Conservation (phyloP, 192 early-diverging fungal species). For the Cladochytrium replicatum region DNA sequence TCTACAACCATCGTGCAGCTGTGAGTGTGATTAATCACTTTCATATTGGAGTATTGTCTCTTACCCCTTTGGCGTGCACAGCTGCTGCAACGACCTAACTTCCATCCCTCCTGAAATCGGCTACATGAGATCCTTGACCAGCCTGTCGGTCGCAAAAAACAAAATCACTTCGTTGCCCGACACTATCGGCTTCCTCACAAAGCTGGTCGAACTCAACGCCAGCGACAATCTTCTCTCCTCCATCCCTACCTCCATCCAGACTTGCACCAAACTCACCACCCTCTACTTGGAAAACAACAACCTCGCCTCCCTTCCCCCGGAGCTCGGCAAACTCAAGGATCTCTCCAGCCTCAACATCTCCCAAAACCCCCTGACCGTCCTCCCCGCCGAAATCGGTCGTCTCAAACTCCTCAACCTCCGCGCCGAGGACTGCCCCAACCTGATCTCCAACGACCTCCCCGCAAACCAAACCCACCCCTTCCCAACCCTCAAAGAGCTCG, state of each 20-base stretch:
- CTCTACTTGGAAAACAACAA: constrained; percentile 54
- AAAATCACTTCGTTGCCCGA: constrained; percentile 51
- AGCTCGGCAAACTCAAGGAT: constrained; percentile 49
- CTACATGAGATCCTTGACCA: constrained; percentile 54
- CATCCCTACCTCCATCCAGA: constrained; percentile 54
- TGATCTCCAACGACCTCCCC: constrained; percentile 12
- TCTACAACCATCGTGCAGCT: constrained; percentile 57
- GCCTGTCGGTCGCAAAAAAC: constrained; percentile 58
- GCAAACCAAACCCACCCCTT: constrained; percentile 30
- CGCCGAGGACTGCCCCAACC: constrained; percentile 40
- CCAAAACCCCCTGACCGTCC: constrained; percentile 48
- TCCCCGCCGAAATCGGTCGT: constrained; percentile 64
- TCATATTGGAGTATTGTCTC: constrained; percentile 11
- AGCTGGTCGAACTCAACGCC: constrained; percentile 56
- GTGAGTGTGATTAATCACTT: constrained; percentile 37
- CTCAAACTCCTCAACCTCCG: constrained; percentile 55
- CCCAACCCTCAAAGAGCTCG: constrained; percentile 67
- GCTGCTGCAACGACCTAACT: constrained; percentile 66
- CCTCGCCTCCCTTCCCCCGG: constrained; percentile 46
- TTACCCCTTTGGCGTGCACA: constrained; percentile 14
- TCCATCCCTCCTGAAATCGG: constrained; percentile 65
- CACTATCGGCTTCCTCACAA: constrained; percentile 53
- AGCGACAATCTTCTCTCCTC: constrained; percentile 50
- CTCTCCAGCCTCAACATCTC: constrained; percentile 59
- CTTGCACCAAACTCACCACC: constrained; percentile 52